Evolutionary conservation across 2,329 filamentous ascomycete species (phyloP), one percentile per base, ranked within the genome.

Genomic region (Pochonia chlamydosporia): DNA sequence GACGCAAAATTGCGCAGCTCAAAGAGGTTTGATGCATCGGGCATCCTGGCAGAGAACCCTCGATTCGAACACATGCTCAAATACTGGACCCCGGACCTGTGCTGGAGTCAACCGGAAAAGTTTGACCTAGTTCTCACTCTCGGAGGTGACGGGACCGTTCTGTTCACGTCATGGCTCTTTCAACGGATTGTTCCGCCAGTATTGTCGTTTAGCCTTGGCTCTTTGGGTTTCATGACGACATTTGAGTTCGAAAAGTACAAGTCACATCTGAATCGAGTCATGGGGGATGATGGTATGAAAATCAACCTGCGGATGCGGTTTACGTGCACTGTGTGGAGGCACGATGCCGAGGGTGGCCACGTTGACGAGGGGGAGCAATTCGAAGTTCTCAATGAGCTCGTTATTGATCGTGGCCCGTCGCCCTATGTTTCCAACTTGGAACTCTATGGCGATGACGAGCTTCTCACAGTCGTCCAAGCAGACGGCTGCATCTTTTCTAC

Each of bases 301-400:
- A 92, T 97, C 51, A 97, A 96, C 62, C 75, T 99, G 56, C 89
- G 93, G 56, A 99, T 99, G 93, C 87, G 93, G 52, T 99, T 99
- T 67, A 99, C 93, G 14, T 97, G 92, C 71, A 97, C 93, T 0
- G 91, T 99, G 8, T 96, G 92, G 72, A 86, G 92, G 39, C 78
- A 85, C 55, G 81, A 78, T 25, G 67, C 70, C 4, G 64, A 71
- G 2, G 78, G 76, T 10, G 75, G 80, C n/a, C 81, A 82, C 33
- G 78, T 85, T 55, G 85, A 93, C 57, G 91, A 96, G 66, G 89
- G 86, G 39, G 92, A 97, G 70, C 91, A 96, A 60, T 97, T 96
- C 54, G 93, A 99, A 70, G 92, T 99, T 18, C 82, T 99, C 54
- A 99, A 99, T 68, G 93, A 99, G 71, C 83, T 99, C 44, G 92